Percentiles rank a stretch among this genome's conserved stretches.
Conservation (phyloP, 2,329 filamentous ascomycete genomes). For the Hirsutella thompsonii region DNA sequence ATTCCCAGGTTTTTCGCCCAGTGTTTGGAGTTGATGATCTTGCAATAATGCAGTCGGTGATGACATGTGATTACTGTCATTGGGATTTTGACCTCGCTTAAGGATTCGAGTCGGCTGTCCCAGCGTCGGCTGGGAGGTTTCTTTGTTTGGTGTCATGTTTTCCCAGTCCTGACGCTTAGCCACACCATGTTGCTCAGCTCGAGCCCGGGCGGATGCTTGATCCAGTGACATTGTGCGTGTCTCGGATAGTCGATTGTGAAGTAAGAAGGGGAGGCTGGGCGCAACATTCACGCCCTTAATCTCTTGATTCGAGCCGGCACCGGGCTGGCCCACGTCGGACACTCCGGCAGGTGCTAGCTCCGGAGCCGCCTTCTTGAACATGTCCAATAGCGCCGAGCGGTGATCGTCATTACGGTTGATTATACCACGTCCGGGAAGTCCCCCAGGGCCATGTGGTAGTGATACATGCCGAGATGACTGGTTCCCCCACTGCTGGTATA, state of each 20-base stretch:
- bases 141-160: background rate
- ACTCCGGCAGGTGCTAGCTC: background rate
- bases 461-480: background rate
- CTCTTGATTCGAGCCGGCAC: background rate
- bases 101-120: conserved; percentile 20
- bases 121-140: background rate
- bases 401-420: conserved; percentile 19
- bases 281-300: background rate
- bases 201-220: conserved; percentile 9
- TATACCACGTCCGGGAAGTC: conserved; percentile 14
- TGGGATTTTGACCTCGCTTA: conserved; percentile 19
- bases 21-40: conserved; percentile 8
- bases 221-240: conserved; percentile 8
- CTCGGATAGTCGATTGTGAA: background rate
- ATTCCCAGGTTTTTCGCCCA: conserved; percentile 8
- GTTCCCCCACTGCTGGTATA: background rate
- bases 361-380: conserved; percentile 34
- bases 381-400: conserved; percentile 35
- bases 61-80: conserved; percentile 6
- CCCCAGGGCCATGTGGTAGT: conserved; percentile 11
- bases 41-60: conserved; percentile 12
- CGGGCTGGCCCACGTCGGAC: background rate
- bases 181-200: conserved; percentile 5
- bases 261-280: background rate
- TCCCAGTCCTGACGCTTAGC: conserved; percentile 5